A percentile compares a stretch with the other conserved stretches of the same genome.
These are phyloP conservation scores for Pulveroboletus sp. DNA, from an alignment of 768 basidiomycete genomes.

Conservation along the genomic window DNA sequence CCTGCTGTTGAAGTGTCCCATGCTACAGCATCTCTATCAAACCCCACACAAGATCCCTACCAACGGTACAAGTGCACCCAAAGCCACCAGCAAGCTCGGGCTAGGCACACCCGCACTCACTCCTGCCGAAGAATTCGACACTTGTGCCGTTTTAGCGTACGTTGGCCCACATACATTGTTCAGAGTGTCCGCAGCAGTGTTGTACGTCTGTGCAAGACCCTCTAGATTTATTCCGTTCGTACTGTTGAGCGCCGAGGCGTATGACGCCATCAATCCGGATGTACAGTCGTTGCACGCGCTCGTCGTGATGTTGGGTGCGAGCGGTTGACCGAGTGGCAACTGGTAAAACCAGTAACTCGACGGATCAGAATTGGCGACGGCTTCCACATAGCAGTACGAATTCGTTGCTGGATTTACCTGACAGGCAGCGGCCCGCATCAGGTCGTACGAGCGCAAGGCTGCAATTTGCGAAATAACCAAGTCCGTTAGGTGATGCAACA, in stretches of 20 bases:
- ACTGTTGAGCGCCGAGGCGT: conserved; percentile 42
- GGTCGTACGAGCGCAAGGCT: conserved; percentile 60
- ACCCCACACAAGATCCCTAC: conserved; percentile 5
- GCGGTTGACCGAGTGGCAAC: conserved; percentile 53
- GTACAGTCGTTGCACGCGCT: conserved; percentile 65
- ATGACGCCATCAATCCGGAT: conserved; percentile 53
- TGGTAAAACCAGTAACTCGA: conserved; percentile 72
- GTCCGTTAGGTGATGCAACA: not conserved
- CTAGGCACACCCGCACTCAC: conserved; percentile 5
- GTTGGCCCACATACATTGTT: conserved; percentile 47
- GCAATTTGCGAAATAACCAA: not conserved
- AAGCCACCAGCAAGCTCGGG: not conserved
- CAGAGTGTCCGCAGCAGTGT: conserved; percentile 42
- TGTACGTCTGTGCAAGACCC: conserved; percentile 48
- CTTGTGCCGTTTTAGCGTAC: conserved; percentile 35
- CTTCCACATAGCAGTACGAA: conserved; percentile 72
- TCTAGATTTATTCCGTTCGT: conserved; percentile 29
- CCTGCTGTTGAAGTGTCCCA: not conserved
- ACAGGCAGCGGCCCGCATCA: conserved; percentile 64
- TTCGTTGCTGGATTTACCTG: conserved; percentile 51
- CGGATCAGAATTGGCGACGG: conserved; percentile 51
- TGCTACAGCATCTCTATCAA: conserved; percentile 6
- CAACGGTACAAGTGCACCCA: conserved; percentile 15
- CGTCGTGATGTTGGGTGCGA: conserved; percentile 44
- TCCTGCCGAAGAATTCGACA: conserved; percentile 13